Percentiles rank a stretch among this genome's conserved stretches.
These are phyloP conservation scores for Fusarium agapanthi DNA, from an alignment of 2,329 filamentous ascomycete genomes.

Conservation along the genomic window DNA sequence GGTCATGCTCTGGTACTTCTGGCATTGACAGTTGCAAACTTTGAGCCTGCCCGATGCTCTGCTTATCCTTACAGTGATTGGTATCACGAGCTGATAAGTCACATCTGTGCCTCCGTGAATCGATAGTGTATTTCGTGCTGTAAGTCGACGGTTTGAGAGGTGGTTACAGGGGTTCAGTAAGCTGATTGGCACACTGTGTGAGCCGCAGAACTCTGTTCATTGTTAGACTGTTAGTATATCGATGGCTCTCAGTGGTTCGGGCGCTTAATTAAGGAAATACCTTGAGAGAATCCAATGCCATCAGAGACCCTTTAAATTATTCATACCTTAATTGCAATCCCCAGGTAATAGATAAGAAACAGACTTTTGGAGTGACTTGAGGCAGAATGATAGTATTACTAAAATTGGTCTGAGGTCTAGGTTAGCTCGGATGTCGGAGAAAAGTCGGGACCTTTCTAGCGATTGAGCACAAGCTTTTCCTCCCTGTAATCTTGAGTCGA, in stretches of 20 bases:
- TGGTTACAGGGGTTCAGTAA: constrained; percentile 21
- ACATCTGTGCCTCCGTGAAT: constrained; percentile 6
- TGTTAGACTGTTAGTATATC: background rate
- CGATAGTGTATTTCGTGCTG: constrained; percentile 10
- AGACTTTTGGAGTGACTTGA: background rate
- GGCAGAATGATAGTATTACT: too few species aligned
- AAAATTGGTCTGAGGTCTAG: background rate
- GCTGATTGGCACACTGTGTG: constrained; percentile 6
- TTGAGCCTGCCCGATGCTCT: background rate
- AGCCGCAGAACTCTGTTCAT: background rate
- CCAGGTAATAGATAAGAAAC: background rate
- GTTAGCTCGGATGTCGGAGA: background rate
- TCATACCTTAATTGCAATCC: rapidly evolving
- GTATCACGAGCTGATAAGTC: background rate
- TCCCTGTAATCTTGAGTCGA: background rate
- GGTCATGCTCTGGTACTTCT: background rate
- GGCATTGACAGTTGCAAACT: background rate
- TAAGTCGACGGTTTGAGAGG: constrained; percentile 31
- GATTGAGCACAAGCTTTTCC: background rate
- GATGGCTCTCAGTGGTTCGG: background rate
- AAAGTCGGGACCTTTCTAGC: too few species aligned
- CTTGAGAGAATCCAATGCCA: background rate
- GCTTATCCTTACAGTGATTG: background rate
- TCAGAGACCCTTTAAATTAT: background rate
- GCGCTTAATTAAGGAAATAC: background rate